Percentiles rank a stretch among this genome's conserved stretches.
Evolutionary conservation across 352 stramenopile species (phyloP).

Genomic region (Phytophthora chlamydospora): DNA sequence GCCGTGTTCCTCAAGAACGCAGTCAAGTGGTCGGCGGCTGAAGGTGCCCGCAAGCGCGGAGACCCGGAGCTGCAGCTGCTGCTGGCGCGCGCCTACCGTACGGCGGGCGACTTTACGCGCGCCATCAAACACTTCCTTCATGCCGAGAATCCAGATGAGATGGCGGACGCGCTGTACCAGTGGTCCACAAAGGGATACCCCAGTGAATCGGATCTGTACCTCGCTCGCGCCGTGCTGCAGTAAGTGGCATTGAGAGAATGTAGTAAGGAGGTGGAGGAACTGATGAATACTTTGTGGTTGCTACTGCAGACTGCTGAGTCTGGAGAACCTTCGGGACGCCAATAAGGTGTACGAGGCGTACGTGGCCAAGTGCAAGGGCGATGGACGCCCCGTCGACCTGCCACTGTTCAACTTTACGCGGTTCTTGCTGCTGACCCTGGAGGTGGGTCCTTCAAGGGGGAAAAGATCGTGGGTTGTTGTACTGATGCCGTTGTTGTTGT

Average conservation of each 20-base stretch:
- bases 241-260: constrained; percentile 36
- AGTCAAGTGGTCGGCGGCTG: constrained; percentile 80
- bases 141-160: constrained; percentile 70
- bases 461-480: neutral
- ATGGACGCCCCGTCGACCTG: constrained; percentile 55
- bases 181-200: constrained; percentile 79
- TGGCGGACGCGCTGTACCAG: constrained; percentile 73
- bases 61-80: constrained; percentile 81
- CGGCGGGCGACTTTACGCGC: constrained; percentile 62
- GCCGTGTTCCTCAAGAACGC: constrained; percentile 76
- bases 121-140: constrained; percentile 85
- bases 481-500: constrained; percentile 1
- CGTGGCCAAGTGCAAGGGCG: constrained; percentile 52
- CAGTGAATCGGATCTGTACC: constrained; percentile 84
- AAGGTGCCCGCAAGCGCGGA: constrained; percentile 76
- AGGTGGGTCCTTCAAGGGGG: constrained; percentile 44
- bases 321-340: constrained; percentile 88
- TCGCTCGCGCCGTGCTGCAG: constrained; percentile 80
- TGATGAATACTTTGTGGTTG: constrained; percentile 9
- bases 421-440: constrained; percentile 85
- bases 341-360: constrained; percentile 83
- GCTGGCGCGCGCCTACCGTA: constrained; percentile 59
- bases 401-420: constrained; percentile 85
- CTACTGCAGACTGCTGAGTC: constrained; percentile 60
- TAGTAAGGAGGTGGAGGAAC: constrained; percentile 2